These are phyloP conservation scores for Plasmodium sp. DNA, from an alignment of 169 alveolate genomes.

Conservation along the genomic window DNA sequence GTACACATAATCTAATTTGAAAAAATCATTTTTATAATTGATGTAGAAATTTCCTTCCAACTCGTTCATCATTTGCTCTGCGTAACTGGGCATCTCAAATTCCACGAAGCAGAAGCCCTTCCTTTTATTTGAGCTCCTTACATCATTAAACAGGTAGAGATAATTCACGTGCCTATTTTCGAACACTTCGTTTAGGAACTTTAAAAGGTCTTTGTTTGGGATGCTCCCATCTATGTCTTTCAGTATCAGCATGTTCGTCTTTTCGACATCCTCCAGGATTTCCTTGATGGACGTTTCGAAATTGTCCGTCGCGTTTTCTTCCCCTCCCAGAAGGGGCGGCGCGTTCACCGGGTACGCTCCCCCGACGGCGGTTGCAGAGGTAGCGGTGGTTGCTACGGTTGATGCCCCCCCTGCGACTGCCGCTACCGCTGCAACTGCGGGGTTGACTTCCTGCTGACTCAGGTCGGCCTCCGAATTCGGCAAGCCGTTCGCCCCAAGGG, in stretches of 20 bases:
- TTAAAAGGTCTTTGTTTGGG: conserved; percentile 29
- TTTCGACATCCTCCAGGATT: not conserved
- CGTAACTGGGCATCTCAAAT: conserved; percentile 1
- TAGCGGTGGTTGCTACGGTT: not conserved
- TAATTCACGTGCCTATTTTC: conserved; percentile 42
- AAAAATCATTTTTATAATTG: conserved; percentile 39
- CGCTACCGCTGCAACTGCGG: not conserved
- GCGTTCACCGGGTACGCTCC: not conserved
- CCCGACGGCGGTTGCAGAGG: not conserved
- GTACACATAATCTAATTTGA: conserved; percentile 60
- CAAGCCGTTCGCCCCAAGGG: not conserved
- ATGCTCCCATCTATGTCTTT: conserved; percentile 69
- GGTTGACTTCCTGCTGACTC: not conserved
- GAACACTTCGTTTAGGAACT: conserved; percentile 34
- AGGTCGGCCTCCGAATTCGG: not conserved
- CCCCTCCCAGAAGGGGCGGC: not conserved
- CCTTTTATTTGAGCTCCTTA: conserved; percentile 41
- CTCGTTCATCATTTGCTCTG: conserved; percentile 60
- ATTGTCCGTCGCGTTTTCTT: conserved; percentile 4
- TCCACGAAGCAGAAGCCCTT: conserved; percentile 61
- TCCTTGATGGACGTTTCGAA: conserved; percentile 18
- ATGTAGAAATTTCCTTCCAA: conserved; percentile 58
- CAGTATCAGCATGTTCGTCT: conserved; percentile 52
- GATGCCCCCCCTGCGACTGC: not conserved
- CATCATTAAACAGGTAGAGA: conserved; percentile 55